Evolutionary conservation across 192 early-diverging fungal genomes (phyloP), one percentile per base, ranked within the genome.

Genomic region (Geosiphon pyriformis): DNA sequence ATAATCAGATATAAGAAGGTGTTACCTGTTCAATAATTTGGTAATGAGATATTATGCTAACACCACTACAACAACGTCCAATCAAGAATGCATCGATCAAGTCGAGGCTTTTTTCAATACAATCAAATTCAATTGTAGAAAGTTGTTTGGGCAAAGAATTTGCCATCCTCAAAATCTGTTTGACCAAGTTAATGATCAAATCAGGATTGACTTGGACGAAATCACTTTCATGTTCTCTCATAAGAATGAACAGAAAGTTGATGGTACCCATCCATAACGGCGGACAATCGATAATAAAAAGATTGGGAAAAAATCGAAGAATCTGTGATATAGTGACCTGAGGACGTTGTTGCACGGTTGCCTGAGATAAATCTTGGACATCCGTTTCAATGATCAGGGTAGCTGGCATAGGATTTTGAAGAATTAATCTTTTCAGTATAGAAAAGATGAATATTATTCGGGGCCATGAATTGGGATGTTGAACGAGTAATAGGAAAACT

Each of bases 11-110:
- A 33, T 25, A 27, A 29, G 49, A 15, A 35, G 18, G 32, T 50
- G 55, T 62, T 71, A 84, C 82, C 53, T 78, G 77, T n/a, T 76
- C 66, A 37, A 85, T 76, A 22, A 85, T 67, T 56, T 85, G 81
- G 54, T 83, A 83, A 60, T 81, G 76, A 11, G 79, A 75, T 10
- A 80, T 74, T 54, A 74, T 71, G 27, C 79, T 74, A 25, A 75
- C 72, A 23, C 80, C 82, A 52, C 72, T 72, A 29, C 74, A 72
- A 27, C 66, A 48, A 37, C 76, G 74, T 23, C 76, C 78, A 8
- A 78, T 50, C 22, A 85, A 54, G 15, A 85, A 69, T 17, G 73
- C 57, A 53, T 78, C 76, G 58, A 85, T 75, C 22, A 85, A 57
- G 30, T 81, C 74, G 7, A 74, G 76, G 53, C 83, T 81, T 27